These are phyloP conservation scores for Rubia yunnanensis DNA, from an alignment of 257 asterid genomes.

Conservation along the genomic window DNA sequence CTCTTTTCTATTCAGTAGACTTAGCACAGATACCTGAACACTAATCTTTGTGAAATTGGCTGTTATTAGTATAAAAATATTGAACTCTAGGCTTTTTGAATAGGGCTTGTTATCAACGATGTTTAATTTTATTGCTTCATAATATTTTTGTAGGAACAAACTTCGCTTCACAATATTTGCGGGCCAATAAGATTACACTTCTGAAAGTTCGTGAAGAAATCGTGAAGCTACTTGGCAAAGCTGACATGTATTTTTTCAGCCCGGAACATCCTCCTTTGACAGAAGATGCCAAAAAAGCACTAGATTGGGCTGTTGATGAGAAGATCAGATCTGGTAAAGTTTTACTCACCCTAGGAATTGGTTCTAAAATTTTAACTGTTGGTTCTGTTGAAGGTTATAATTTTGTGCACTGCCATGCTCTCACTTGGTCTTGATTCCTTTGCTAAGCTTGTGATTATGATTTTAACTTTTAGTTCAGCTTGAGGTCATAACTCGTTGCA, in stretches of 20 bases:
- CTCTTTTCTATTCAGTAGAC: neutral
- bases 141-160: constrained; percentile 43
- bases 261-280: constrained; percentile 63
- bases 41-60: neutral
- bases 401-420: neutral
- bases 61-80: neutral
- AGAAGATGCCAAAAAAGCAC: constrained; percentile 55
- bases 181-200: constrained; percentile 54
- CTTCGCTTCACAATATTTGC: constrained; percentile 52
- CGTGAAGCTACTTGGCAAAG: constrained; percentile 36
- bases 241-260: constrained; percentile 30
- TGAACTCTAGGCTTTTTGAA: neutral
- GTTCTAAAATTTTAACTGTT: neutral
- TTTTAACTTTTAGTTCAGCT: neutral
- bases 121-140: constrained; percentile 1
- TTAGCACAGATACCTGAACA: neutral
- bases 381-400: neutral
- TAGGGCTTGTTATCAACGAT: neutral
- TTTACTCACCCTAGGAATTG: neutral
- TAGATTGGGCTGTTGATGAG: constrained; percentile 62
- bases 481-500: neutral
- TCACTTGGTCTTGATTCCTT: neutral
- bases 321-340: constrained; percentile 48
- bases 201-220: constrained; percentile 58
- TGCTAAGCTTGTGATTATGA: neutral